These are phyloP conservation scores for Carex arenaria DNA, from an alignment of 202 grass and related monocot genomes.

Conservation along the genomic window DNA sequence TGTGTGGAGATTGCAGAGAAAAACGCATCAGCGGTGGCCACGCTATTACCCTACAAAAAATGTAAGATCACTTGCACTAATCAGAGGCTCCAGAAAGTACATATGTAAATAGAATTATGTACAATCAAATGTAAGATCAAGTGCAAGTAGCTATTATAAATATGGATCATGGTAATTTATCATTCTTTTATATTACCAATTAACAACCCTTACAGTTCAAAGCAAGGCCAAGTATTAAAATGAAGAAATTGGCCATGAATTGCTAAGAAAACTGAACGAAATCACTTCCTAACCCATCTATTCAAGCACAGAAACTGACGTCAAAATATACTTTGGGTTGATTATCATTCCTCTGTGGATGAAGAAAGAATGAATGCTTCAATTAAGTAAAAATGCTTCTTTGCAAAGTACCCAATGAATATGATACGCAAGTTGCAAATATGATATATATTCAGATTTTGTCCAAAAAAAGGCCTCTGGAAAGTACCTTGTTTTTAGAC, in stretches of 20 bases:
- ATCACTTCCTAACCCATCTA: not conserved
- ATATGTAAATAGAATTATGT: not conserved
- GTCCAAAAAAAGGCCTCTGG: not conserved
- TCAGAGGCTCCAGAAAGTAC: not conserved
- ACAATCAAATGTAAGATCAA: conserved; percentile 10
- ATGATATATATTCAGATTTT: not conserved
- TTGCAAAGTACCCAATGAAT: not conserved
- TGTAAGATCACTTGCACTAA: not conserved
- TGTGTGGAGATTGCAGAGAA: conserved; percentile 30
- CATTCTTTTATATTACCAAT: not conserved
- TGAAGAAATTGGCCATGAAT: not conserved
- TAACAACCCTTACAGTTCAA: not conserved
- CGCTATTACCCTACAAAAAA: conserved; percentile 41
- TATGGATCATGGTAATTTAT: not conserved
- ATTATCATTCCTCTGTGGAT: not conserved
- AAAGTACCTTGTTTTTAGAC: conserved; percentile 49
- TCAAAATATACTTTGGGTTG: not conserved
- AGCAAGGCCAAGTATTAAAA: not conserved
- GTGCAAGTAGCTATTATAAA: not conserved
- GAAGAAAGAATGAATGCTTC: not conserved
- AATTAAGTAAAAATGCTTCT: not conserved
- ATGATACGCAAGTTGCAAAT: not conserved
- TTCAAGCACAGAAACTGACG: not conserved
- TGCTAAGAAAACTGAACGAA: not conserved
- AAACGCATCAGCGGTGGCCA: conserved; percentile 41